Base-by-base conservation (phyloP, 2,329 filamentous ascomycete genomes). In the Ophiostoma pallidulum region DNA sequence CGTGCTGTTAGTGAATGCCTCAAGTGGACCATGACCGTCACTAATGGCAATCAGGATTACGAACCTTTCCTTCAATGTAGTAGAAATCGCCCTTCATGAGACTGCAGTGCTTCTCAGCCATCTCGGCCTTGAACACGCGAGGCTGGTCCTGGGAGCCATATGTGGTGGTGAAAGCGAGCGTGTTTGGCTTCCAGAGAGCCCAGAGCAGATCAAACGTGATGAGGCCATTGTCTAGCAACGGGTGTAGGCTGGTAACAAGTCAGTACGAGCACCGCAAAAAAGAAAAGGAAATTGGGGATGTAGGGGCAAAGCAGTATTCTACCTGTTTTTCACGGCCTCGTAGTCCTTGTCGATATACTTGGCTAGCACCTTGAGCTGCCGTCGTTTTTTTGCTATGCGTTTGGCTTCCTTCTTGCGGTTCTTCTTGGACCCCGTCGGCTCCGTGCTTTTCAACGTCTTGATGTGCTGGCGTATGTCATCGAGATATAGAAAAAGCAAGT, bases 141-240 rank as follows among this genome's bases (percentile, higher is more conserved):
- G 87, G 85, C 57, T 92, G 82, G 33, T 91, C 85, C 13, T 73
- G 67, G 31, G 78, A 80, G 3, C 84, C 84, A 53, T 94, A 94
- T 0, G 86, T 91, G 0, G 79, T 77, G 0, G 83, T 79, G 60
- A 84, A 91, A 1, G 80, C 83, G 18, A 94, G 76, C 0, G 86
- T 88, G 57, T 88, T 86, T 0, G 89, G 89, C 59, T 92, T 94
- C 75, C 85, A 94, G 4, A 95, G 67, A 0, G 88, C 87, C 89
- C 89, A 94, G 1, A 94, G 69, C 3, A 94, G 73, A 49, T 95
- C 87, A 56, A 90, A 95, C 0, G 87, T 94, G 60, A 94, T 94
- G 38, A 88, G 80, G 8, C 87, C 86, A 28, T 82, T 84, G 53
- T 88, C 77, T 2, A 94, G 70, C 66, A 95, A 78, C 0, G 87